phyloP scores from a whole-genome alignment of 331 rosid genomes.

The Malus hybrid region DNA sequence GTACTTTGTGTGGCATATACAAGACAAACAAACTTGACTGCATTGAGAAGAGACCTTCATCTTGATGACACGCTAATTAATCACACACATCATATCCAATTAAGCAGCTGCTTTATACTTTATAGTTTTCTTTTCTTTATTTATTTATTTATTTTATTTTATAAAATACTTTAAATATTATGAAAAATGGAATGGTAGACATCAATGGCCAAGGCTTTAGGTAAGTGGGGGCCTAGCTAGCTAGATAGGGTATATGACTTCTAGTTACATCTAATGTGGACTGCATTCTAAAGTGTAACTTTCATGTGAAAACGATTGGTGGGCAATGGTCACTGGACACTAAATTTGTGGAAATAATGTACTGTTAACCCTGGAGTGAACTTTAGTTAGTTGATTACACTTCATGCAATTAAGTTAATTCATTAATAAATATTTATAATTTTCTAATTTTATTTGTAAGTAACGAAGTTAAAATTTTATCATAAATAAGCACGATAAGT shows the following conservation, averaged over 20 bases:
- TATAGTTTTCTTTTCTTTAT: background rate
- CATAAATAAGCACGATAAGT: background rate
- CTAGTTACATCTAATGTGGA: background rate
- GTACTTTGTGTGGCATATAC: conserved; percentile 24
- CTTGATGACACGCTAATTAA: conserved; percentile 12
- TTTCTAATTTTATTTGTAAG: too few species aligned
- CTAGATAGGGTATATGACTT: background rate
- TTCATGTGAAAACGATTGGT: conserved; percentile 16
- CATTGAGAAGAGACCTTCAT: background rate
- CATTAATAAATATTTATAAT: background rate
- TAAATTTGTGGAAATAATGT: conserved; percentile 1
- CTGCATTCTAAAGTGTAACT: conserved; percentile 8
- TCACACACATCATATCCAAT: conserved; percentile 21
- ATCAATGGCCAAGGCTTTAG: background rate
- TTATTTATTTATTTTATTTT: background rate
- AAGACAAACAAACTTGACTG: conserved; percentile 43
- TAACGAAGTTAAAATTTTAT: too few species aligned
- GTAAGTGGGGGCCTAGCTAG: conserved; percentile 10
- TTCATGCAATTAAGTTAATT: background rate
- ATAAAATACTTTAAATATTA: background rate
- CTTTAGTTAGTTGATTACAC: background rate
- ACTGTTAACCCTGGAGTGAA: background rate
- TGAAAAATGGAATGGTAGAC: background rate
- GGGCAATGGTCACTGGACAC: background rate
- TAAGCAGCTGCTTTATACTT: conserved; percentile 11